Base-by-base conservation (phyloP, 306 rosid genomes). In the Gleditsia sinensis region DNA sequence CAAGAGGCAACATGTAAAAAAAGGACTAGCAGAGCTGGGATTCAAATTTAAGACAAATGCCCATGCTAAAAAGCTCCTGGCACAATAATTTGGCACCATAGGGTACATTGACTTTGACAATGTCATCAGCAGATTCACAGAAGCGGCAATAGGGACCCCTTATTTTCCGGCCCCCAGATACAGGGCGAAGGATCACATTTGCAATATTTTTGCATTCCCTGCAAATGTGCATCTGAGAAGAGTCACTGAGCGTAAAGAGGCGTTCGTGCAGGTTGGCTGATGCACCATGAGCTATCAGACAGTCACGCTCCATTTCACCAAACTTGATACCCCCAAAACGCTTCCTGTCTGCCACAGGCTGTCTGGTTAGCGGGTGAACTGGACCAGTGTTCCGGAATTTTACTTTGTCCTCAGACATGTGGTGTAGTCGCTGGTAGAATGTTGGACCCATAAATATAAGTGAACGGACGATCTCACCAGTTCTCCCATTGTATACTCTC, bases 41-140 rank as follows among this genome's bases (percentile, higher is more conserved):
- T 72, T 95, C 96, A 69, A 88, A 95, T 79, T 95, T 90, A 11
- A 95, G 87, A 71, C 51, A 86, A 12, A 95, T 95, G n/a, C 98
- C 99, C 99, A 92, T 92, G 90, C 96, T 89, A 74, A 95, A 95
- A 5, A 95, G 98, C 88, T 95, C 99, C 81, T 92, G 99, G 81
- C 84, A 79, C 85, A 95, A 30, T 14, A 92, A 61, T 71, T 95
- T 95, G 11, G 98, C 98, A 46, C 99, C 99, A 68, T 92, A 92
- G 0, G 99, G 99, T 25, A 95, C 96, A 70, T 74, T 80, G 34
- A 87, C 98, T 79, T 78, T 82, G 4, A 90, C 89, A 3, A 95
- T 90, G 67, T 92, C 92, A 21, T 95, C 99, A 0, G 73, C 89
- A 2, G 99, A 87, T 32, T 86, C 82, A 57, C 99, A 95, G 43